A percentile compares a stretch with the other conserved stretches of the same genome.
These are phyloP conservation scores for Beta corolliflora DNA, from an alignment of 179 eudicot species.

Conservation along the genomic window DNA sequence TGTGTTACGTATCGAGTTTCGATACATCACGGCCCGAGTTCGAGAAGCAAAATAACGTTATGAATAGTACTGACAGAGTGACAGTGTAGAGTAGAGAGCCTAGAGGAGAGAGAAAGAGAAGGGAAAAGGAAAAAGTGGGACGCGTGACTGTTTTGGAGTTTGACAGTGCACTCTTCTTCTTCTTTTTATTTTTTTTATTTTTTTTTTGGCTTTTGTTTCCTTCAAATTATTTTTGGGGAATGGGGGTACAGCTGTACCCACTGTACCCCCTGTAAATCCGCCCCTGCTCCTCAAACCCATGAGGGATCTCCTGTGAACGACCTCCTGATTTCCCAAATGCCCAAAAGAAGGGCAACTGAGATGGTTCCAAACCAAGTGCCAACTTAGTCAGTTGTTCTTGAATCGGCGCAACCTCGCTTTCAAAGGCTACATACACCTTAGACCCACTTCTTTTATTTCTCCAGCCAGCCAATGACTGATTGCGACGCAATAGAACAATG, in stretches of 20 bases:
- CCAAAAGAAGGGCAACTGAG: constrained; percentile 45
- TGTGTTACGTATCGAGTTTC: constrained; percentile 42
- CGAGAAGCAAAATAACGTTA: constrained; percentile 26
- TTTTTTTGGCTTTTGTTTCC: too few species aligned
- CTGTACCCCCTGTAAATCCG: too few species aligned
- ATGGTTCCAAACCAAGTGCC: constrained; percentile 45
- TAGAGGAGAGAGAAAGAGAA: too few species aligned
- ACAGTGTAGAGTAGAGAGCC: too few species aligned
- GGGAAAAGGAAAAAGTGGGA: too few species aligned
- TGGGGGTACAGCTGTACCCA: too few species aligned
- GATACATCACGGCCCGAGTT: constrained; percentile 42
- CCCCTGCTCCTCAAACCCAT: constrained; percentile 39
- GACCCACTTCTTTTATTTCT: constrained; percentile 30
- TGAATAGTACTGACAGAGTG: too few species aligned
- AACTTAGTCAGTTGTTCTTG: constrained; percentile 44
- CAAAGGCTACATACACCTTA: constrained; percentile 47
- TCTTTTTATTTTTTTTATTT: too few species aligned
- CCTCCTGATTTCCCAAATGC: constrained; percentile 28
- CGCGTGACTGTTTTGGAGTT: too few species aligned
- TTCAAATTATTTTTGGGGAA: too few species aligned
- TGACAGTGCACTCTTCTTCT: too few species aligned
- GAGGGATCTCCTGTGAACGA: constrained; percentile 29
- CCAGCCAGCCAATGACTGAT: constrained; percentile 33
- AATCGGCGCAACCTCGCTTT: constrained; percentile 44
- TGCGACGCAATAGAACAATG: not conserved